Base-by-base conservation (phyloP, 1,139 yeast genomes). In the Geotrichum restrictum region DNA sequence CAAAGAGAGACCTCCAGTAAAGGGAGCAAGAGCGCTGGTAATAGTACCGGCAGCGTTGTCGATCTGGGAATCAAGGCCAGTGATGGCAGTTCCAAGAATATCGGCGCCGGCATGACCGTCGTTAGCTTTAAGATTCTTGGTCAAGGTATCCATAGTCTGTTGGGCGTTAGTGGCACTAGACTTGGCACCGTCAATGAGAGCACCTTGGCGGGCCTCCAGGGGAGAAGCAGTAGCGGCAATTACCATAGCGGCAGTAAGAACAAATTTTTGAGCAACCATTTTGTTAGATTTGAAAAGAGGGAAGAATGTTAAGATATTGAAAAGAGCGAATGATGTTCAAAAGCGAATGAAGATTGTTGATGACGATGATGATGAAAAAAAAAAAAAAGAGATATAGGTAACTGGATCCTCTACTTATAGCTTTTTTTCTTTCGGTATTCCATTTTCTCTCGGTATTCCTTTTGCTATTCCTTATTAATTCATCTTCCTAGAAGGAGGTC, bases 131-230 rank as follows among this genome's bases (percentile, higher is more conserved):
- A 58, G 49, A 37, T 57, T 60, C 14, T 45, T 48, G 10, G 48
- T 41, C 31, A 58, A 49, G 18, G 57, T 51, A 34, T 60, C 57
- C n/a, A 60, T 31, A 10, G 59, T 50, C 38, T 60, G 62, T 34
- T 56, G 56, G 14, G 59, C 59, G 52, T 60, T 65, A n/a, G n/a
- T n/a, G n/a, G n/a, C n/a, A n/a, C n/a, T n/a, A n/a, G n/a, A n/a
- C n/a, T n/a, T n/a, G n/a, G 46, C 44, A 1, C 56, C 56, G 7
- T 49, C 57, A 36, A 39, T 19, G n/a, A 39, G 14, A 13, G 43
- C 43, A 22, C 32, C 32, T 16, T 41, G 34, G 22, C 45, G 45
- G 22, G 34, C 45, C n/a, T 41, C 34, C 3, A 41, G 22, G 11
- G 41, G 41, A 37, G 45, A 33, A 19, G 43, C 43, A 13, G 45